phyloP scores from a whole-genome alignment of 257 asterid species.

The Solanum stenotomum region DNA sequence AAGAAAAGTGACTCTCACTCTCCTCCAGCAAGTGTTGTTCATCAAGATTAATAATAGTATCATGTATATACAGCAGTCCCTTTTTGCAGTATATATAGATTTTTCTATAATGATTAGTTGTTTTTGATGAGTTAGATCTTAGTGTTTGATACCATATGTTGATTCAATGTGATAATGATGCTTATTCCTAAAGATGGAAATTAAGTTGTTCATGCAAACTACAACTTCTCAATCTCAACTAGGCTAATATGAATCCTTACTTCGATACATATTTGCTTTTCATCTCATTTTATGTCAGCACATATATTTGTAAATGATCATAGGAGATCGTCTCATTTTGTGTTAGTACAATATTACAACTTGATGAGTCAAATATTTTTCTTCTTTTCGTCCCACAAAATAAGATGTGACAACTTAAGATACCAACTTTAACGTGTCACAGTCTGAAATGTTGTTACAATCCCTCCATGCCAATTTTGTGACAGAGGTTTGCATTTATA shows the following conservation, averaged over 20 bases:
- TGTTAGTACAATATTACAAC: not conserved
- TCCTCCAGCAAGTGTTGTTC: not conserved
- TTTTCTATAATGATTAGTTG: not conserved
- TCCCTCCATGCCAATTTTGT: too few species aligned
- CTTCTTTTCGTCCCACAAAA: not conserved
- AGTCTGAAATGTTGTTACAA: too few species aligned
- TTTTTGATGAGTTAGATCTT: not conserved
- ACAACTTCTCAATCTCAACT: not conserved
- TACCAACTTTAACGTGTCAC: too few species aligned
- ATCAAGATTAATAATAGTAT: not conserved
- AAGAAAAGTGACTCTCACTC: not conserved
- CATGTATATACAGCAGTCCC: not conserved
- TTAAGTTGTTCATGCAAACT: not conserved
- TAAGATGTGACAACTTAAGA: too few species aligned
- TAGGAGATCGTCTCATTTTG: not conserved
- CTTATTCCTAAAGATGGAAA: not conserved
- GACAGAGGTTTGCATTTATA: not conserved
- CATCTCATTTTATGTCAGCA: not conserved
- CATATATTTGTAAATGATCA: not conserved
- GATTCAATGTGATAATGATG: not conserved
- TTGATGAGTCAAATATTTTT: not conserved
- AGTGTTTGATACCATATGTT: not conserved
- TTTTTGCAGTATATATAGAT: not conserved
- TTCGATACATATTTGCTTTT: not conserved
- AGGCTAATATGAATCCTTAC: not conserved